Base-by-base conservation (phyloP, 2,329 filamentous ascomycete genomes). In the Pseudopyrenochaeta lycopersici region DNA sequence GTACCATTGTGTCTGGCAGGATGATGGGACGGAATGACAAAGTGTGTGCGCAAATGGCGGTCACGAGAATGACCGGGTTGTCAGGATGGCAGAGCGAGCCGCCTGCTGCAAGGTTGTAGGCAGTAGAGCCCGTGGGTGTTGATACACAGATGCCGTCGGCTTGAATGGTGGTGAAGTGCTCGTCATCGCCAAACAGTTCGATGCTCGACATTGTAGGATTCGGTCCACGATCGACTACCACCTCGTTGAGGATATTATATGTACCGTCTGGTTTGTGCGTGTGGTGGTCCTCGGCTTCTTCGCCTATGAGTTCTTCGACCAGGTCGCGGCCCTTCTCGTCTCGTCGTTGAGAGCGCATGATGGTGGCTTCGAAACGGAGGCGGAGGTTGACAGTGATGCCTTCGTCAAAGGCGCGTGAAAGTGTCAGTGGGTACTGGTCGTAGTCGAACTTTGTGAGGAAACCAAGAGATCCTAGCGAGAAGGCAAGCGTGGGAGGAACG, bases 401-500 rank as follows among this genome's bases (percentile, higher is more conserved):
- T 54, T 96, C 88, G 35, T 80, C 82, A 63, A 97, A 95, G 0
- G 90, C 88, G 39, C 82, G 85, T 2, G 82, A 85, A 29, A 97
- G 81, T 1, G 86, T 96, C 12, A 83, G 77, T 56, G 85, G 80
- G 63, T 91, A 92, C 4, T 90, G 80, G 12, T 88, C 86, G 74
- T 93, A 99, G 74, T 98, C 93, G 72, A 98, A 98, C 71, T 97
- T 97, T 21, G 95, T 98, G 62, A 99, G 79, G 71, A 99, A 99
- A 0, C 95, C 95, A 4, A 99, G 81, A 20, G 93, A 97, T 7
- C 95, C 95, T 9, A 98, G 81, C 1, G 92, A 86, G 74, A 99
- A 98, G 56, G 92, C 94, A 57, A 99, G 81, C 1, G 97, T 92
- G 0, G 95, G 95, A 5, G 95, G 95, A 0, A 98, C 94, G 41